phyloP scores from a whole-genome alignment of 345 rosid genomes.

The Populus euphratica region DNA sequence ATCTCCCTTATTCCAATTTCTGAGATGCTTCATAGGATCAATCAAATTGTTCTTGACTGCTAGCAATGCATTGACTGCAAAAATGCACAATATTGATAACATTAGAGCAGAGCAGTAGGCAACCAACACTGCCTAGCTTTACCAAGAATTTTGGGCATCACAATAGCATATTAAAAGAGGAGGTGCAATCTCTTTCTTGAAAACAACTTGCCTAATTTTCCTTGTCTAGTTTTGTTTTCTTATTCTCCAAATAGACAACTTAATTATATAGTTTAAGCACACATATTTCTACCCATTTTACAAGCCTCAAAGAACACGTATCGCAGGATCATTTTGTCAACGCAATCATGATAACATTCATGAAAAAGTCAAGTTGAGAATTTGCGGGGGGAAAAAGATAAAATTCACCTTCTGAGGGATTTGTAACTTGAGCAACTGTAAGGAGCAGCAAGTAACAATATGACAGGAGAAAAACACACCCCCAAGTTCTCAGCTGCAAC shows the following conservation, averaged over 20 bases:
- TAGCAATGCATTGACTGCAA: conserved; percentile 61
- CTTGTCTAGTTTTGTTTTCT: background rate
- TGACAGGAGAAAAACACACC: conserved; percentile 25
- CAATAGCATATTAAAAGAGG: background rate
- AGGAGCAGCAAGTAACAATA: conserved; percentile 32
- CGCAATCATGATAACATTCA: background rate
- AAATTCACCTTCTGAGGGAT: conserved; percentile 61
- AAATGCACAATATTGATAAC: conserved; percentile 14
- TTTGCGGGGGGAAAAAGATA: background rate
- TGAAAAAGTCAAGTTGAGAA: background rate
- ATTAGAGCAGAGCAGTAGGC: background rate
- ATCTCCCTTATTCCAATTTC: conserved; percentile 71
- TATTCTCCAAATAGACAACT: background rate
- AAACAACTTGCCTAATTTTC: background rate
- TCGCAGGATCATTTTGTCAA: background rate
- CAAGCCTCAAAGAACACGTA: background rate
- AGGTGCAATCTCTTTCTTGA: background rate
- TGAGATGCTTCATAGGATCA: conserved; percentile 55
- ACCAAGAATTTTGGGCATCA: background rate
- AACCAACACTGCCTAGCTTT: background rate
- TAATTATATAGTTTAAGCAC: background rate
- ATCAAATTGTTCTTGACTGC: conserved; percentile 42
- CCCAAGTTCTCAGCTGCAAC: conserved; percentile 22
- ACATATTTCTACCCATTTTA: background rate
- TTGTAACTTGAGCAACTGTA: conserved; percentile 37